Evolutionary conservation across 495 filamentous ascomycete genomes (phyloP), one percentile per base, ranked within the genome.

Genomic region (Lasiosphaeris hirsuta): DNA sequence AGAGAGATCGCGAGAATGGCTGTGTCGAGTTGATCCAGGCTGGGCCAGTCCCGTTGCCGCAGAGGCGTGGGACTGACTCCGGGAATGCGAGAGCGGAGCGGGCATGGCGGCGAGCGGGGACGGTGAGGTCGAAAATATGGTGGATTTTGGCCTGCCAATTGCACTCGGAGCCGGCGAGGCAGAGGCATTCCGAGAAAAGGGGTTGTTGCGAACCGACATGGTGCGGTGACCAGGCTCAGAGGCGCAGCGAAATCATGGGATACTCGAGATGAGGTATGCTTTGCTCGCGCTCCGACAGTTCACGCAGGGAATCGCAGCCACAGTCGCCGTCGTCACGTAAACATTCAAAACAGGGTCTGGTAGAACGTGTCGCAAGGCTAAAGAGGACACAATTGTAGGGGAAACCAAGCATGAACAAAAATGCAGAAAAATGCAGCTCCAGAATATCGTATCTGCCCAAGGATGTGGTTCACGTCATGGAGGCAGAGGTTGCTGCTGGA

Each of bases 71-170:
- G 80, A 81, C 10, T 79, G 74, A 10, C 73, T 67, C 33, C 78
- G 67, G 57, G 59, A 65, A 58, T 73, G 68, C 19, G 70, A 59
- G 1, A 72, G 67, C 44, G 75, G 60, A 48, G 65, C 61, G 7
- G 72, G 41, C 7, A 49, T 67, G 40, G 62, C 65, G 1, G 67
- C 62, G 3, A 73, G 57, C 7, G 86, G 76, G 5, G 88, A 81
- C 5, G 74, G 63, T 18, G 69, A 69, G n/a, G 72, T 63, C 15
- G 84, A 74, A 45, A 90, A 77, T 30, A 92, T 73, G 14, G 81
- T 79, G 1, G 90, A 95, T 65, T 89, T 91, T 0, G 90, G 89
- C 56, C 91, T 78, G 47, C 75, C 67, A 52, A 71, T 70, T 45
- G 73, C 72, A 57, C 68, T 74, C 49, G 88, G 76, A 18, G 76